A percentile compares a stretch with the other conserved stretches of the same genome.
phyloP scores from a whole-genome alignment of 768 basidiomycete genomes.

The Trichaptum fuscoviolaceum region DNA sequence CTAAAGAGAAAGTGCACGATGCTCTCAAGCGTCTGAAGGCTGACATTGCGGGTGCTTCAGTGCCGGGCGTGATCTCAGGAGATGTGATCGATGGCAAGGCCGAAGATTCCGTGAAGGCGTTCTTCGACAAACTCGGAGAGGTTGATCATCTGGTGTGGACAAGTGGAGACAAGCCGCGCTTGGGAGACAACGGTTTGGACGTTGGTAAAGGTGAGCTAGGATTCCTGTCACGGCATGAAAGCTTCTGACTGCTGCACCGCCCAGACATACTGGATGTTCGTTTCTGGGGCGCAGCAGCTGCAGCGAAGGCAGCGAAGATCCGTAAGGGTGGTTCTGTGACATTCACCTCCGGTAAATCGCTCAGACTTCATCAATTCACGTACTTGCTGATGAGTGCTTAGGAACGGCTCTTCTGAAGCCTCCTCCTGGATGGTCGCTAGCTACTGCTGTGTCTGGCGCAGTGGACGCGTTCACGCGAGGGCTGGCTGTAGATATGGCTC shows the following conservation, averaged over 20 bases:
- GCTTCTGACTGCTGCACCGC: not conserved
- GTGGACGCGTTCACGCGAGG: too few species aligned
- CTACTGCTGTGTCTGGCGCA: too few species aligned
- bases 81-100: not conserved
- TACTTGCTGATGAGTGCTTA: too few species aligned
- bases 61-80: not conserved
- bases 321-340: too few species aligned
- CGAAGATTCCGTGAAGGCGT: not conserved
- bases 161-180: not conserved
- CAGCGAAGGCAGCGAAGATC: too few species aligned
- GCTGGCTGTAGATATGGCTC: too few species aligned
- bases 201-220: not conserved
- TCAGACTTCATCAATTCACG: too few species aligned
- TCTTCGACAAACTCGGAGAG: conserved; percentile 2
- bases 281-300: too few species aligned
- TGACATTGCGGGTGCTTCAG: not conserved
- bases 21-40: not conserved
- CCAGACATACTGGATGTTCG: too few species aligned
- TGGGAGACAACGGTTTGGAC: not conserved
- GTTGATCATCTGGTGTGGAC: not conserved
- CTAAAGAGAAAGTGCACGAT: not conserved
- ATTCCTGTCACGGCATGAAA: not conserved
- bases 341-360: too few species aligned
- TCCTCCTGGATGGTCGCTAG: too few species aligned
- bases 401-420: too few species aligned